Conservation (phyloP, 345 rosid species). For the Alliaria petiolata region DNA sequence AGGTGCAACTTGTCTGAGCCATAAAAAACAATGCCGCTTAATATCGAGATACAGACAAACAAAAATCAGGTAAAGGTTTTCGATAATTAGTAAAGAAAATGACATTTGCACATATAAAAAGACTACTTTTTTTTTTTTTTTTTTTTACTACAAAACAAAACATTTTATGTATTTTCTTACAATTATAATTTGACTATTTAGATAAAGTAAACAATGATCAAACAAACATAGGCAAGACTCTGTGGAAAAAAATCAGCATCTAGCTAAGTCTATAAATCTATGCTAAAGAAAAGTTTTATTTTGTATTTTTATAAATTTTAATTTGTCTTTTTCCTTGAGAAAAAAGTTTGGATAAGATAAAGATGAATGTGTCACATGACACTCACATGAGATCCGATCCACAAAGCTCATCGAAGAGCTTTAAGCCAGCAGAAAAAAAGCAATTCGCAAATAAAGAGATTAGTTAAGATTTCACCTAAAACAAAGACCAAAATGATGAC, state of each 20-base stretch:
- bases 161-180: neutral
- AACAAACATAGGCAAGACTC: neutral
- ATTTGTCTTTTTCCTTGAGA: neutral
- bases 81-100: neutral
- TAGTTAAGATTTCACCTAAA: neutral
- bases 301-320: slow-evolving; percentile 2
- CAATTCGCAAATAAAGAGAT: neutral
- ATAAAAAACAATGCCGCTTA: neutral
- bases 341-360: neutral
- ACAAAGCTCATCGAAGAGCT: neutral
- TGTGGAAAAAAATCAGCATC: neutral
- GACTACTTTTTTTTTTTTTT: no score
- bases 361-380: slow-evolving; percentile 5
- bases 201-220: neutral
- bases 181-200: neutral
- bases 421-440: neutral
- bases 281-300: neutral
- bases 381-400: neutral
- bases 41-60: neutral
- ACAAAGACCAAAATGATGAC: neutral
- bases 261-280: neutral
- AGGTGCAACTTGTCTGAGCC: neutral
- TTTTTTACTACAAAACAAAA: neutral
- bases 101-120: neutral
- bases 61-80: neutral